Evolutionary conservation across 1,139 yeast species (phyloP).

Genomic region (Lodderomyces metapsilosis): DNA sequence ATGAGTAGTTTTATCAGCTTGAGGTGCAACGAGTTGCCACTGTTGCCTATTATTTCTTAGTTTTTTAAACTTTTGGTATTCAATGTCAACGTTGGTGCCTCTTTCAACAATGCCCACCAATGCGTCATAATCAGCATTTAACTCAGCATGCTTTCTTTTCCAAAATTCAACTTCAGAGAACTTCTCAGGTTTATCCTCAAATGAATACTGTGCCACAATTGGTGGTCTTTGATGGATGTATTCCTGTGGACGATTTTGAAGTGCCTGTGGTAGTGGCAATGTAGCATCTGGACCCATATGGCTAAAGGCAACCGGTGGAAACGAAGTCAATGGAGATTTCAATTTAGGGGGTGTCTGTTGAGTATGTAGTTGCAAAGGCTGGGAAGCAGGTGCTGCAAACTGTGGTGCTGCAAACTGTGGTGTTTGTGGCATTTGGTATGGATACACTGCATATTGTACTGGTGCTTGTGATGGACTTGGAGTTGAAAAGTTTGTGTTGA

Average conservation of each 20-base stretch:
- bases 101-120: not conserved
- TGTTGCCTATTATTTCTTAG: not conserved
- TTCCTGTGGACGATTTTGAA: not conserved
- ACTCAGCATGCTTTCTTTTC: not conserved
- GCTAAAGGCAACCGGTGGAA: not conserved
- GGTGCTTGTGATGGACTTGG: slow-evolving; percentile 2
- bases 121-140: not conserved
- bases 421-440: slow-evolving; percentile 17
- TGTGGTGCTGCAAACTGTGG: slow-evolving; percentile 10
- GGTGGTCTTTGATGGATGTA: slow-evolving; percentile 1
- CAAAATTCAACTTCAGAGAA: not conserved
- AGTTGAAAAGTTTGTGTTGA: not conserved
- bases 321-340: slow-evolving; percentile 4
- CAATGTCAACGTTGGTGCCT: not conserved
- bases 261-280: not conserved
- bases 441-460: not conserved
- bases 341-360: not conserved
- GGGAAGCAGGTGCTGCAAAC: not conserved
- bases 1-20: not conserved
- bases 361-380: not conserved
- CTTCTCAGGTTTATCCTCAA: no score
- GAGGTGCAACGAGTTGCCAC: not conserved
- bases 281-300: not conserved
- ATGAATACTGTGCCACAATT: not conserved
- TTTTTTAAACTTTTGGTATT: not conserved